Evolutionary conservation across 2,329 filamentous ascomycete genomes (phyloP), one percentile per base, ranked within the genome.

Genomic region (Sodiomyces alkalinus): DNA sequence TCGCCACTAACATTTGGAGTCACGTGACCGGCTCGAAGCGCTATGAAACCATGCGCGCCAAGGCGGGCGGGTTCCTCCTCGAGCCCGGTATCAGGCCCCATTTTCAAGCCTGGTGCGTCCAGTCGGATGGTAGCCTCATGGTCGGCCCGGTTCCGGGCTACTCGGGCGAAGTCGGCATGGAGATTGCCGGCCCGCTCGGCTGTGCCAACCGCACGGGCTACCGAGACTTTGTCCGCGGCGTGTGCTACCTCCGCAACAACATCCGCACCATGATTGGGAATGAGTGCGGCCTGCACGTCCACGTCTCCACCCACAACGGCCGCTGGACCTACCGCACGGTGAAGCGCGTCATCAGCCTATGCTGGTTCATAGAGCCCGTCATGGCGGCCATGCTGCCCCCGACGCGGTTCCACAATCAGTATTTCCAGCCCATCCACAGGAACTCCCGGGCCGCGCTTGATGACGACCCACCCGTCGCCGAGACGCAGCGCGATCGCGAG

Each of bases 201-300:
- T 32, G 32, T 10, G 12, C 18, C 7, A 11, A 7, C 7, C 12
- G 17, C 2, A 8, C 6, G 6, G 28, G 30, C n/a, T 36, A 22
- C 19, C 14, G 17, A 4, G 19, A 18, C 17, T 15, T 34, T 9
- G 12, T 17, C 7, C 10, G 25, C 16, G 29, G 31, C 2, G 5
- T 36, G n/a, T n/a, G n/a, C 8, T 6, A 25, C 9, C 10, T 36
- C 12, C 29, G 34, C 12, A 17, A 15, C 11, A 19, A 16, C 14
- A 12, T 22, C 7, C 29, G 34, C 2, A 24, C 23, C 9, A 32
- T 36, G 26, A 6, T 26, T 1, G 19, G 27, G 16, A 5, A 7
- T 6, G 22, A 15, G n/a, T 31, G 32, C 8, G 34, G 32, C 5
- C 8, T 32, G 4, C 32, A 34, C 18, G 27, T 36, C 4, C 34